Percentiles rank a stretch among this genome's conserved stretches.
phyloP scores from a whole-genome alignment of 495 filamentous ascomycete species.

The Neohortaea acidophila region DNA sequence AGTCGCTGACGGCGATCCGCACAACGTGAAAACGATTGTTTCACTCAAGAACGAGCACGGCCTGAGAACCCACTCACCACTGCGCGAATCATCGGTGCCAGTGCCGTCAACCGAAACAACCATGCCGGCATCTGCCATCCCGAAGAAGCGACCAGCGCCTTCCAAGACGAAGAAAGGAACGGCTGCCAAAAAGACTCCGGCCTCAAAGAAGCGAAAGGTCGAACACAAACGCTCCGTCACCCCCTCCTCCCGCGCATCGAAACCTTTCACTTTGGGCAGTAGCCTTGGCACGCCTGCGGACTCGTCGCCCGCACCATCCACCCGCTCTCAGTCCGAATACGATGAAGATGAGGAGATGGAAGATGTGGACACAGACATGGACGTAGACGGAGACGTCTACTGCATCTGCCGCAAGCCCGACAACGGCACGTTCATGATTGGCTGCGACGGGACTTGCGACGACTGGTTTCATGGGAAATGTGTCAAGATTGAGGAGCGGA shows the following conservation, averaged over 20 bases:
- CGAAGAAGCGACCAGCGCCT: conserved; percentile 25
- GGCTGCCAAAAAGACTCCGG: conserved; percentile 36
- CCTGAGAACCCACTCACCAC: conserved; percentile 18
- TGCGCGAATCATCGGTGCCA: conserved; percentile 16
- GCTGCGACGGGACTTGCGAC: conserved; percentile 54
- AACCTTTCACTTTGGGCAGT: conserved; percentile 31
- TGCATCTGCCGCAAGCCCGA: conserved; percentile 59
- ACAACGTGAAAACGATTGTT: conserved; percentile 24
- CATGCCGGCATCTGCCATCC: conserved; percentile 7
- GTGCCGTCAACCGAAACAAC: conserved; percentile 17
- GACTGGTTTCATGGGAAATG: conserved; percentile 65
- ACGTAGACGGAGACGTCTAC: conserved; percentile 38
- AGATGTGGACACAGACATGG: conserved; percentile 25
- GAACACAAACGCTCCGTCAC: conserved; percentile 30
- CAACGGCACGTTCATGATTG: conserved; percentile 65
- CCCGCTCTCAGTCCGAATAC: conserved; percentile 23
- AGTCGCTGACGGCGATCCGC: conserved; percentile 8
- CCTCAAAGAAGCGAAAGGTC: conserved; percentile 43
- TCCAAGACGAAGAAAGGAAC: conserved; percentile 38
- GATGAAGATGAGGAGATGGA: conserved; percentile 30
- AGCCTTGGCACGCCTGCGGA: conserved; percentile 27
- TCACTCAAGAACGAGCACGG: conserved; percentile 24
- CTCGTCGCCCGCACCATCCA: conserved; percentile 31
- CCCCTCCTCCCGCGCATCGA: conserved; percentile 35
- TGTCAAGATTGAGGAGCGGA: conserved; percentile 44